These are phyloP conservation scores for Colletotrichum lupini DNA, from an alignment of 2,329 filamentous ascomycete genomes.

Conservation along the genomic window DNA sequence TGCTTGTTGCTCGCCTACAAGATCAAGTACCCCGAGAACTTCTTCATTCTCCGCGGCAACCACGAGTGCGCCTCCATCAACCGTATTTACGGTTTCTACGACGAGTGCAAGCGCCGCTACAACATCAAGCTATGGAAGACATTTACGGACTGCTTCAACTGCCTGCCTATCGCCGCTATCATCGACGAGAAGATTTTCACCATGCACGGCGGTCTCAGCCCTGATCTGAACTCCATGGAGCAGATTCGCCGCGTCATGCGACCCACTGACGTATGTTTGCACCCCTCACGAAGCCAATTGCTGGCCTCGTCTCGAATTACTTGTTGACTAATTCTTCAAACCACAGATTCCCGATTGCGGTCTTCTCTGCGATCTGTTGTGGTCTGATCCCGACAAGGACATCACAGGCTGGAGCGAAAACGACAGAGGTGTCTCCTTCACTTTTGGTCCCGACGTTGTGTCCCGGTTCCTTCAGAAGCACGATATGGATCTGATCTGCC, in stretches of 20 bases:
- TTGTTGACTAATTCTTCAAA: conserved; percentile 2
- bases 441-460: conserved; percentile 96
- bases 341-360: conserved; percentile 95
- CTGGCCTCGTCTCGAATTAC: background rate
- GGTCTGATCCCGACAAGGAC: conserved; percentile 99
- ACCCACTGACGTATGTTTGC: conserved; percentile 89
- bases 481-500: conserved; percentile 99
- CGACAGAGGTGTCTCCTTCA: conserved; percentile 98
- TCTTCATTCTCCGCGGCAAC: conserved; percentile 98
- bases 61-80: conserved; percentile 99
- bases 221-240: conserved; percentile 99
- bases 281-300: conserved; percentile 28
- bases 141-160: conserved; percentile 99
- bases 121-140: conserved; percentile 99
- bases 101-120: conserved; percentile 98
- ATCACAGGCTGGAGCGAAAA: conserved; percentile 99
- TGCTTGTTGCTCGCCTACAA: conserved; percentile 97
- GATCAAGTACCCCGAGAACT: conserved; percentile 99
- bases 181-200: conserved; percentile 99
- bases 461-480: conserved; percentile 98
- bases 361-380: conserved; percentile 95
- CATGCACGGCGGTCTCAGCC: conserved; percentile 98
- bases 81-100: conserved; percentile 99
- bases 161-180: conserved; percentile 96
- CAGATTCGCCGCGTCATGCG: conserved; percentile 99